Percentiles rank a stretch among this genome's conserved stretches.
phyloP scores from a whole-genome alignment of 2,329 filamentous ascomycete genomes.

The Hypomyces rosellus region DNA sequence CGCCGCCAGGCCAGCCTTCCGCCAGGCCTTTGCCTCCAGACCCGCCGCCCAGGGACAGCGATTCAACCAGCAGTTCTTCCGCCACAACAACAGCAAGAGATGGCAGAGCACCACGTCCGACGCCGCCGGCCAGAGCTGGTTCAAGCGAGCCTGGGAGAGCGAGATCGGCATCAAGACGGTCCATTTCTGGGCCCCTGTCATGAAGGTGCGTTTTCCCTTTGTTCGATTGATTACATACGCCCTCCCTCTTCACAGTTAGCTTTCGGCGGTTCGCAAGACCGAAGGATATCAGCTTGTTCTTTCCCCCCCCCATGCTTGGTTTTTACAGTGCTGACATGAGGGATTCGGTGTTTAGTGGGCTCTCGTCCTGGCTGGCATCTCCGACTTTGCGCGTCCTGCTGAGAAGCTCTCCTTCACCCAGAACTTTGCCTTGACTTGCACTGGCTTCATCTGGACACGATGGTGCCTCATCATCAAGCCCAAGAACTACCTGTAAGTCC shows the following conservation, averaged over 20 bases:
- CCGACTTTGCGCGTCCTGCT: slow-evolving; percentile 85
- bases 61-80: slow-evolving; percentile 44
- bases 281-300: neutral
- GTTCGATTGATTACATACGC: too few species aligned
- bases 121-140: slow-evolving; percentile 46
- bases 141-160: slow-evolving; percentile 79
- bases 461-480: slow-evolving; percentile 98
- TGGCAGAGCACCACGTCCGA: slow-evolving; percentile 63
- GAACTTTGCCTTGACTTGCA: slow-evolving; percentile 83
- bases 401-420: slow-evolving; percentile 90
- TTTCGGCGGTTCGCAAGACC: neutral
- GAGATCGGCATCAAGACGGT: slow-evolving; percentile 84
- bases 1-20: slow-evolving; percentile 50
- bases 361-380: slow-evolving; percentile 84
- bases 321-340: neutral
- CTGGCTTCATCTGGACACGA: slow-evolving; percentile 93
- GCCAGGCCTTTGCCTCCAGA: slow-evolving; percentile 47
- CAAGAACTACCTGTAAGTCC: slow-evolving; percentile 74
- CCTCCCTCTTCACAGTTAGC: too few species aligned
- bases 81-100: slow-evolving; percentile 45
- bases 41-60: slow-evolving; percentile 20
- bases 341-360: slow-evolving; percentile 58
- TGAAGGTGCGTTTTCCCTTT: slow-evolving; percentile 53
- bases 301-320: neutral
- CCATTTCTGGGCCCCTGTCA: slow-evolving; percentile 97